These are phyloP conservation scores for Kwoniella shivajii DNA, from an alignment of 1,284 basidiomycete species.

Conservation along the genomic window DNA sequence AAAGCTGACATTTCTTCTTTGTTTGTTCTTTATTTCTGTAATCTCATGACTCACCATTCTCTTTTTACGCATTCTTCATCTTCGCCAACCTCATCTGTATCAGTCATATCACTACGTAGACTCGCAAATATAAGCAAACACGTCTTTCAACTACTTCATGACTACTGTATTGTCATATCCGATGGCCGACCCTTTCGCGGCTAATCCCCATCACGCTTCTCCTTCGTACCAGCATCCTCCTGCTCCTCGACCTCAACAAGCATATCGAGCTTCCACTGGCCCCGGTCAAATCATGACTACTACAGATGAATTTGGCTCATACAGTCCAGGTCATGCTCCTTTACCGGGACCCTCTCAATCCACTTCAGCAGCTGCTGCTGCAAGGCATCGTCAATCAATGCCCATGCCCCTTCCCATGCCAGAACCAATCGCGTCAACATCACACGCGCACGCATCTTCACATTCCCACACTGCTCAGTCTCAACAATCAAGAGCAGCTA, in stretches of 20 bases:
- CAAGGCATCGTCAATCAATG: constrained; percentile 33
- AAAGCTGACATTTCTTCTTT: background rate
- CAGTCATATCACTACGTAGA: too few relatives aligned
- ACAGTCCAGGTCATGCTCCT: constrained; percentile 10
- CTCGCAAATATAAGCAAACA: too few relatives aligned
- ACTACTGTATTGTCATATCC: constrained; percentile 36
- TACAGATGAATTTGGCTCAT: constrained; percentile 32
- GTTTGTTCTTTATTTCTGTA: background rate
- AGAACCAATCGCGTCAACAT: constrained; percentile 32
- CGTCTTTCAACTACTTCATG: constrained; percentile 22
- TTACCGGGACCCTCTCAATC: constrained; percentile 23
- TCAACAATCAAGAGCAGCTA: constrained; percentile 14
- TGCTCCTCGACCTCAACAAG: constrained; percentile 14
- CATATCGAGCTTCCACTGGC: constrained; percentile 7
- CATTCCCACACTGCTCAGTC: constrained; percentile 31
- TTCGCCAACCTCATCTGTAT: too few relatives aligned
- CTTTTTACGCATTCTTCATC: background rate
- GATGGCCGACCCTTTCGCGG: constrained; percentile 41
- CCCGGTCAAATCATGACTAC: constrained; percentile 1
- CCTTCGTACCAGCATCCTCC: constrained; percentile 15
- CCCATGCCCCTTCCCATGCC: constrained; percentile 30
- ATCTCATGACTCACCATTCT: background rate
- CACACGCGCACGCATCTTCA: constrained; percentile 29
- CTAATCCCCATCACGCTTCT: constrained; percentile 13
- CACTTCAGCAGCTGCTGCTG: constrained; percentile 22